phyloP scores from a whole-genome alignment of 2,329 filamentous ascomycete species.

The Curvularia spicifera region DNA sequence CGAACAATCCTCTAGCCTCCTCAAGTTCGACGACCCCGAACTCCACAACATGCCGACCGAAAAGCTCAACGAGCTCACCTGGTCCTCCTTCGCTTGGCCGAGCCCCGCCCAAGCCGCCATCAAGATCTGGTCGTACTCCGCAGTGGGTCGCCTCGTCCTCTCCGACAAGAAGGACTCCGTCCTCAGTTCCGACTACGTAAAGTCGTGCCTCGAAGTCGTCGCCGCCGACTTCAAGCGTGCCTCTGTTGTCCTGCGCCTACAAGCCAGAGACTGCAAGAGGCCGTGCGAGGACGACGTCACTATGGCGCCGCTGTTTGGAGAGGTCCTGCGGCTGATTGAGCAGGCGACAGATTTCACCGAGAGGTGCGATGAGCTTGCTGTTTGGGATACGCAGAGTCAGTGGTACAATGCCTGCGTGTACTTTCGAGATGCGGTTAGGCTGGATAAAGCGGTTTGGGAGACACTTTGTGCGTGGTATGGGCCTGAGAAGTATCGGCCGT shows the following conservation, averaged over 20 bases:
- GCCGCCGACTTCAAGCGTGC: conserved; percentile 4
- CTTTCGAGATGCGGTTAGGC: not conserved
- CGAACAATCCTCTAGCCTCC: not conserved
- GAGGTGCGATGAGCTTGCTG: not conserved
- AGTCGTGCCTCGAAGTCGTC: not conserved
- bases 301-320: conserved; percentile 4
- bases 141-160: not conserved
- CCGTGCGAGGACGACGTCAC: not conserved
- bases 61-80: conserved; percentile 2
- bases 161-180: not conserved
- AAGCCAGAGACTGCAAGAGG: not conserved
- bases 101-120: not conserved
- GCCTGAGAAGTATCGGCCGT: not conserved
- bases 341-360: conserved; percentile 4
- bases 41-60: not conserved
- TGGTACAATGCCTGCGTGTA: conserved; percentile 7
- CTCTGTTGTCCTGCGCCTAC: conserved; percentile 3
- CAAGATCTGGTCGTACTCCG: conserved; percentile 4
- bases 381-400: not conserved
- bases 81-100: conserved; percentile 9
- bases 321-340: not conserved
- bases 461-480: not conserved
- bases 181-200: not conserved
- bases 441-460: not conserved
- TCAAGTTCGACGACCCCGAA: conserved; percentile 3